phyloP scores from a whole-genome alignment of 441 rosid genomes.

The Adansonia gregorii region DNA sequence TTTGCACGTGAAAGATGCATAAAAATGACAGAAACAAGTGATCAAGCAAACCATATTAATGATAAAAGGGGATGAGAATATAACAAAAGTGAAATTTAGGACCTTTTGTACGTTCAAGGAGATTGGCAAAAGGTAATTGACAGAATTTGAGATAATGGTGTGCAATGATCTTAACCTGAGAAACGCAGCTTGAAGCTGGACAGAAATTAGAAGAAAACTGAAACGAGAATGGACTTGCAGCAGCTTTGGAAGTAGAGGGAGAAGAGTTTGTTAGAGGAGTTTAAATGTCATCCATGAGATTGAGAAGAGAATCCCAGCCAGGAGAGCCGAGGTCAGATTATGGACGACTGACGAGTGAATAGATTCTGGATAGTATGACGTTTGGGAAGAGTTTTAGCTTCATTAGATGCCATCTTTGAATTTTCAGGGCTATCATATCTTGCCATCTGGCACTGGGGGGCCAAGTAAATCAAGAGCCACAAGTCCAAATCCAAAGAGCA shows the following conservation, averaged over 20 bases:
- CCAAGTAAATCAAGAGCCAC: neutral
- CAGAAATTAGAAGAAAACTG: neutral
- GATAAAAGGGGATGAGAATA: neutral
- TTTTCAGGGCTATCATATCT: conserved; percentile 19
- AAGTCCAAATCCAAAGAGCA: neutral
- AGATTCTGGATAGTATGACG: conserved; percentile 60
- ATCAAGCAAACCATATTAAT: neutral
- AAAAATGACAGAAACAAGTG: neutral
- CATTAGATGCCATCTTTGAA: conserved; percentile 17
- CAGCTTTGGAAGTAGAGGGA: neutral
- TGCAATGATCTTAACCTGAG: conserved; percentile 1
- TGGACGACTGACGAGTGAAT: conserved; percentile 24
- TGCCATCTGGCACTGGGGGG: conserved; percentile 26
- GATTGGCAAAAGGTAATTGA: neutral
- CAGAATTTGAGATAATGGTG: conserved; percentile 4
- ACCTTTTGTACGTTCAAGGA: neutral
- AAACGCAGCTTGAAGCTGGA: neutral
- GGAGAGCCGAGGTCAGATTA: conserved; percentile 23
- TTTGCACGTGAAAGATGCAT: neutral
- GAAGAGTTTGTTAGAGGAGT: neutral
- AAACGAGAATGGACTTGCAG: neutral
- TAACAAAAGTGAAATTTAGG: neutral
- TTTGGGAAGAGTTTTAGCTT: conserved; percentile 24
- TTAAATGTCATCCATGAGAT: conserved; percentile 39
- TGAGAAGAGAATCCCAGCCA: conserved; percentile 29